Percentiles rank a stretch among this genome's conserved stretches.
Evolutionary conservation across 306 rosid genomes (phyloP).

Genomic region (Oxytropis ochrocephala): DNA sequence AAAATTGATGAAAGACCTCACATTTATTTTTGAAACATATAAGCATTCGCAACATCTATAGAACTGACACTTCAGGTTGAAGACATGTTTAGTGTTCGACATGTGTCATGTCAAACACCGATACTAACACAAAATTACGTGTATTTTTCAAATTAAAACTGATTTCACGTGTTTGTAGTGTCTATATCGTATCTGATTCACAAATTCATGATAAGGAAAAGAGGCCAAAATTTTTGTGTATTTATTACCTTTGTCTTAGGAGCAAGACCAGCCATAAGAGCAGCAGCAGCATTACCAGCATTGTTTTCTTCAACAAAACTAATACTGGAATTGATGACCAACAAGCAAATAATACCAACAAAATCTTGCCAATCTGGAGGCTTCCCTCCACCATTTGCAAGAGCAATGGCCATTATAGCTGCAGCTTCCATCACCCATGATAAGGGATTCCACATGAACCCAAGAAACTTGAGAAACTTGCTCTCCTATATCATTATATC

Average conservation of each 20-base stretch:
- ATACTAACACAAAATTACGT: no score
- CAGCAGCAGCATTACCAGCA: constrained; percentile 99
- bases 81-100: background rate
- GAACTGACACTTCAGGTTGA: no score
- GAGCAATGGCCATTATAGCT: constrained; percentile 93
- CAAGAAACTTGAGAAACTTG: constrained; percentile 92
- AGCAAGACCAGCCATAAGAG: constrained; percentile 99
- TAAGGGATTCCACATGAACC: constrained; percentile 99
- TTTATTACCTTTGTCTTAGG: constrained; percentile 87
- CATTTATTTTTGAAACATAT: no score
- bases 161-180: background rate
- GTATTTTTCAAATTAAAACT: no score
- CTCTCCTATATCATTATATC: constrained; percentile 63
- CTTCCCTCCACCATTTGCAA: constrained; percentile 76
- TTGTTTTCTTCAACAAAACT: constrained; percentile 98
- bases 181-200: background rate
- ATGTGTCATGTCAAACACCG: background rate
- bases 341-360: constrained; percentile 71
- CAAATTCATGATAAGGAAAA: background rate
- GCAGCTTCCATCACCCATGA: constrained; percentile 99
- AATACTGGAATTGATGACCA: constrained; percentile 89
- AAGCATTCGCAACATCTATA: no score
- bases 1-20: no score
- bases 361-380: constrained; percentile 99
- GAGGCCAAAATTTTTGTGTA: background rate